Percentiles rank a stretch among this genome's conserved stretches.
Evolutionary conservation across 495 filamentous ascomycete genomes (phyloP).

Genomic region (Jackrogersella minutella): DNA sequence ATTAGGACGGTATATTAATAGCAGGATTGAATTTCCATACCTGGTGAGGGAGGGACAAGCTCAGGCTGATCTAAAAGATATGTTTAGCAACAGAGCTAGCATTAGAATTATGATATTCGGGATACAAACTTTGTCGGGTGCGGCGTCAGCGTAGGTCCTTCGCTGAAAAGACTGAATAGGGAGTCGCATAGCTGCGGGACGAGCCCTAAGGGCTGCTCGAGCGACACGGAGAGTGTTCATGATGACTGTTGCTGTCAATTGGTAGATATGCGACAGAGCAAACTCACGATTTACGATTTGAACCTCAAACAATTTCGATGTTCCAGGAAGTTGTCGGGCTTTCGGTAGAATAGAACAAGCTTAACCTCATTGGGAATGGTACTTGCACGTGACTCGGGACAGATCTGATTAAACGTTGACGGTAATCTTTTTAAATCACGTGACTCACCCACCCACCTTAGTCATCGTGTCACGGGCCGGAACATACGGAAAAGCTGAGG

Average conservation of each 20-base stretch:
- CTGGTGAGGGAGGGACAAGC: conserved; percentile 96
- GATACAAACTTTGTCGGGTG: conserved; percentile 71
- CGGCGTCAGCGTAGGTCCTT: conserved; percentile 93
- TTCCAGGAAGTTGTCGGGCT: conserved; percentile 52
- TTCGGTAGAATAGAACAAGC: conserved; percentile 42
- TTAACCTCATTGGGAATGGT: conserved; percentile 31
- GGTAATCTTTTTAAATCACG: neutral
- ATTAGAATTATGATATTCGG: neutral
- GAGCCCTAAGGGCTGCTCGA: conserved; percentile 82
- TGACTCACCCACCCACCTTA: conserved; percentile 16
- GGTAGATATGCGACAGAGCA: conserved; percentile 44
- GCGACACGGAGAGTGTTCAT: conserved; percentile 95
- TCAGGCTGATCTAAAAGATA: conserved; percentile 87
- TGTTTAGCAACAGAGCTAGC: conserved; percentile 15
- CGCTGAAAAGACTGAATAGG: conserved; percentile 79
- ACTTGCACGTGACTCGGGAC: conserved; percentile 26
- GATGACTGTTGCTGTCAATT: conserved; percentile 63
- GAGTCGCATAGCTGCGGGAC: conserved; percentile 71
- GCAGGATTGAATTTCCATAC: conserved; percentile 68
- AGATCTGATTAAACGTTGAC: neutral
- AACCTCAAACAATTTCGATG: conserved; percentile 54
- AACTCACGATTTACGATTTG: conserved; percentile 44
- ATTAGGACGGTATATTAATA: neutral
- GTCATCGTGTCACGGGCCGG: conserved; percentile 13
- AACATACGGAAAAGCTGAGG: conserved; percentile 2